Conservation (phyloP, 2,329 filamentous ascomycete species). For the Cordyceps fumosorosea region DNA sequence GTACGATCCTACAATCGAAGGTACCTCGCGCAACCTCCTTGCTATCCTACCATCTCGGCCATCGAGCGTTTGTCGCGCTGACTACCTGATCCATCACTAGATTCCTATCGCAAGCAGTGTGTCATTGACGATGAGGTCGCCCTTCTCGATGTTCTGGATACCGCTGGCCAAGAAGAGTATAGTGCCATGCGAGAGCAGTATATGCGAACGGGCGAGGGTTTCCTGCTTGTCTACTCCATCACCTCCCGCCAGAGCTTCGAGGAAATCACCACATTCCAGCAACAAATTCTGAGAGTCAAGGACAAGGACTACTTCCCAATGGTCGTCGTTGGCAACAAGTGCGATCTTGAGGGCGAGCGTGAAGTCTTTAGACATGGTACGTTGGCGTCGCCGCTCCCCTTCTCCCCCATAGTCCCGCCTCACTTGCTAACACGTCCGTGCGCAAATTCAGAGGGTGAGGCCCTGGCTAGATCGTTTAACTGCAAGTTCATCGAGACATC, state of each 20-base stretch:
- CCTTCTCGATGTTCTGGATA: slow-evolving; percentile 95
- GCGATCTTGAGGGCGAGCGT: slow-evolving; percentile 89
- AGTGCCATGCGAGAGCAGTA: slow-evolving; percentile 99
- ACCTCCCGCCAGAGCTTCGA: slow-evolving; percentile 96
- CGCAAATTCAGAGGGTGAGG: slow-evolving; percentile 68
- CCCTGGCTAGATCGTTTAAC: slow-evolving; percentile 76
- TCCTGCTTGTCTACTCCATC: slow-evolving; percentile 96
- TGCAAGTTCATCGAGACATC: slow-evolving; percentile 99
- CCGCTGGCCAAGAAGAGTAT: slow-evolving; percentile 97
- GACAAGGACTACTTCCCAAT: slow-evolving; percentile 99
- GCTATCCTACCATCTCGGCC: not conserved
- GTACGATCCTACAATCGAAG: slow-evolving; percentile 99
- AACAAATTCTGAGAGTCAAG: slow-evolving; percentile 97
- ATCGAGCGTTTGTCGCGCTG: not conserved
- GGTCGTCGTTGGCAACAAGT: slow-evolving; percentile 98
- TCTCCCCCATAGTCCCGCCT: slow-evolving; percentile 3
- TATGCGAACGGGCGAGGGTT: slow-evolving; percentile 98
- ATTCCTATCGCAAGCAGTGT: slow-evolving; percentile 99
- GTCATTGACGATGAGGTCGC: slow-evolving; percentile 98
- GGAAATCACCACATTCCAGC: slow-evolving; percentile 97
- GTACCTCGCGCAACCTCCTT: slow-evolving; percentile 42
- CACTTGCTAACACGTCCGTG: slow-evolving; percentile 6
- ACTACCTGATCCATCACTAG: slow-evolving; percentile 40
- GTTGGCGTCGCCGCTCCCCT: slow-evolving; percentile 24
- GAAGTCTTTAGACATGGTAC: slow-evolving; percentile 88